phyloP scores from a whole-genome alignment of 805 yeast species.

The Candida nemodendra region DNA sequence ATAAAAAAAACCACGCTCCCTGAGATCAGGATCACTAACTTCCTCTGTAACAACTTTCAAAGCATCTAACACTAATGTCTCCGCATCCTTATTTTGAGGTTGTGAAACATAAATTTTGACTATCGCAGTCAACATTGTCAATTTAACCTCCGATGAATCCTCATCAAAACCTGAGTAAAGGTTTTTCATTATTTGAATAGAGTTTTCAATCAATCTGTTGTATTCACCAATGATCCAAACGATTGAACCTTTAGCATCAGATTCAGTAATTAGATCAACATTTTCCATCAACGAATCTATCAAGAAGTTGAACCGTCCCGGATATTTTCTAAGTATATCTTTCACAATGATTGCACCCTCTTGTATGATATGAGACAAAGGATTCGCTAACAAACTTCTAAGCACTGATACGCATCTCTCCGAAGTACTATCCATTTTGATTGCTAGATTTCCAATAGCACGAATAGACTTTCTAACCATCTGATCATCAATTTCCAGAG shows the following conservation, averaged over 20 bases:
- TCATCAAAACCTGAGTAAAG: slow-evolving; percentile 49
- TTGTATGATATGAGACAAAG: slow-evolving; percentile 72
- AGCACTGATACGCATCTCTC: slow-evolving; percentile 62
- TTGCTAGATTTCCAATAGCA: slow-evolving; percentile 87
- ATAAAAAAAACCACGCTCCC: slow-evolving; percentile 84
- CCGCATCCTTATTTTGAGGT: slow-evolving; percentile 47
- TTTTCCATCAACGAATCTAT: slow-evolving; percentile 43
- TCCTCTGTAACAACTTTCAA: slow-evolving; percentile 73
- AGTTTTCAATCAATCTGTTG: slow-evolving; percentile 45
- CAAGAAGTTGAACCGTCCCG: slow-evolving; percentile 48
- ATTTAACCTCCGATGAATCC: slow-evolving; percentile 73
- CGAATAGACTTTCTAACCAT: slow-evolving; percentile 86
- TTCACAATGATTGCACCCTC: slow-evolving; percentile 76
- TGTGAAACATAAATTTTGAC: slow-evolving; percentile 61
- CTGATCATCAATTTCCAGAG: slow-evolving; percentile 79
- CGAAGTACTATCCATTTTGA: slow-evolving; percentile 65
- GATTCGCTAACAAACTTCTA: slow-evolving; percentile 57
- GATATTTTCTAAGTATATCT: slow-evolving; percentile 75
- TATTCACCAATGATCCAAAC: slow-evolving; percentile 85
- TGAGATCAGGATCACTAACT: slow-evolving; percentile 74
- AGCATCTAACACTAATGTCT: slow-evolving; percentile 54
- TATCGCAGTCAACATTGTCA: slow-evolving; percentile 68
- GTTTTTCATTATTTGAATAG: slow-evolving; percentile 40
- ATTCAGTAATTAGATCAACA: slow-evolving; percentile 60
- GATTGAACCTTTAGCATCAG: slow-evolving; percentile 74